Evolutionary conservation across 768 basidiomycete genomes (phyloP).

Genomic region (Daedalea quercina): DNA sequence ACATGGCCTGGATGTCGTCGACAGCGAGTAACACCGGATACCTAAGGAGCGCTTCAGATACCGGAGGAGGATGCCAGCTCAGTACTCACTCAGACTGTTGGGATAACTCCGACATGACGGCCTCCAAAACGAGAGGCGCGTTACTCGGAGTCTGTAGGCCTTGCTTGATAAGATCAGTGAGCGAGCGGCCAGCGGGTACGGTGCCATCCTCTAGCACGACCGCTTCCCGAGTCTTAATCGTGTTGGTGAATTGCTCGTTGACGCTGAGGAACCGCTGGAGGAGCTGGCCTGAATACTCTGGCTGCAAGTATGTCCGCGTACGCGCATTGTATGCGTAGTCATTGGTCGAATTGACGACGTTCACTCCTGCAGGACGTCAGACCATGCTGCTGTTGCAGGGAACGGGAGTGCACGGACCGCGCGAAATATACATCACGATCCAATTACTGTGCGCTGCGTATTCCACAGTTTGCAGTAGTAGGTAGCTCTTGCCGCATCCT

Average conservation of each 20-base stretch:
- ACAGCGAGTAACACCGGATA: constrained; percentile 77
- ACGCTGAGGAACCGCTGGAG: constrained; percentile 56
- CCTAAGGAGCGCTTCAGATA: constrained; percentile 28
- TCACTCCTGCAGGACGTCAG: constrained; percentile 31
- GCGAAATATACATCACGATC: constrained; percentile 82
- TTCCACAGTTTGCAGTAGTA: constrained; percentile 71
- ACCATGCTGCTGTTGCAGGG: background rate
- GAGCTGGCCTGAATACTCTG: constrained; percentile 52
- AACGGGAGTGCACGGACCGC: constrained; percentile 44
- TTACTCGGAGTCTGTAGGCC: constrained; percentile 46
- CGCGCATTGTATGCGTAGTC: constrained; percentile 68
- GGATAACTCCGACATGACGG: constrained; percentile 55
- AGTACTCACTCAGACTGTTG: constrained; percentile 55
- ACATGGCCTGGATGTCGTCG: constrained; percentile 84
- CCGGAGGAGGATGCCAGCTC: background rate
- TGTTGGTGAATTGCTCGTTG: constrained; percentile 41
- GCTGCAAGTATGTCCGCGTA: constrained; percentile 74
- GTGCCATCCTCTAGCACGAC: constrained; percentile 25
- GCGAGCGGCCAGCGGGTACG: constrained; percentile 39
- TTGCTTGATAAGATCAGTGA: constrained; percentile 50
- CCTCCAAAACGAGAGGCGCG: constrained; percentile 51
- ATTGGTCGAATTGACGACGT: constrained; percentile 70
- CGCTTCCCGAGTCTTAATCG: constrained; percentile 28
- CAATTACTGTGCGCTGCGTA: constrained; percentile 60
- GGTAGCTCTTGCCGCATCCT: constrained; percentile 78